A percentile compares a stretch with the other conserved stretches of the same genome.
Evolutionary conservation across 805 yeast genomes (phyloP).

Genomic region (Kregervanrija pseudodelftensis): DNA sequence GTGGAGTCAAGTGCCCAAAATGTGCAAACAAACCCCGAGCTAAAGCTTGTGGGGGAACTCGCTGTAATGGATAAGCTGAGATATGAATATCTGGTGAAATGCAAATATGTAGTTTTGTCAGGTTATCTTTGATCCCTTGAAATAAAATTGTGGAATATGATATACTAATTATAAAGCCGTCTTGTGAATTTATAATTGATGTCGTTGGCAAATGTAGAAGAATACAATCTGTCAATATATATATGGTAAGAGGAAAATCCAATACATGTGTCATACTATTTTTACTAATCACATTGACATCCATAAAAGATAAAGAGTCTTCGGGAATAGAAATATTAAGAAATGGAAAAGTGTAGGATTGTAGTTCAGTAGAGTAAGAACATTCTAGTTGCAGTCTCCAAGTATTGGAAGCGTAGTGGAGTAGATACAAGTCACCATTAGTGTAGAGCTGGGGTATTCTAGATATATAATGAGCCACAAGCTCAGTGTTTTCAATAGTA

Average conservation of each 20-base stretch:
- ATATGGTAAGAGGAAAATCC: constrained; percentile 16
- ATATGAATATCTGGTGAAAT: neutral
- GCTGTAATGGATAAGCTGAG: constrained; percentile 13
- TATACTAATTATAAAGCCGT: constrained; percentile 12
- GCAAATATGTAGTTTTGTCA: constrained; percentile 8
- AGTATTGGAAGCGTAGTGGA: constrained; percentile 17
- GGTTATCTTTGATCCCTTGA: constrained; percentile 14
- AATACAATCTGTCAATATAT: constrained; percentile 18
- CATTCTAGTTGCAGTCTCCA: constrained; percentile 13
- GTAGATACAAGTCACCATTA: constrained; percentile 10
- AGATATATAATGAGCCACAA: constrained; percentile 15
- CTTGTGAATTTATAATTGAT: neutral
- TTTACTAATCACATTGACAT: neutral
- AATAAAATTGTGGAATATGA: constrained; percentile 17
- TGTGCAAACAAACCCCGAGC: constrained; percentile 13
- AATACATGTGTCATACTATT: constrained; percentile 5
- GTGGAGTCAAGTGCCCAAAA: constrained; percentile 11
- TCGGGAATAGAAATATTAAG: constrained; percentile 3
- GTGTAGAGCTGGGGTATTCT: constrained; percentile 20
- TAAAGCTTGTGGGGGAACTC: constrained; percentile 12
- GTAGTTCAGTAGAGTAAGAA: constrained; percentile 3
- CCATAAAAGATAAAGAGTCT: constrained; percentile 1
- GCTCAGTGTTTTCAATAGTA: constrained; percentile 25
- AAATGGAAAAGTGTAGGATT: constrained; percentile 5
- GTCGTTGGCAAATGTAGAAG: constrained; percentile 14